Evolutionary conservation across 2,329 filamentous ascomycete species (phyloP), one percentile per base, ranked within the genome.

Genomic region (Penicillium fuscoglaucum): DNA sequence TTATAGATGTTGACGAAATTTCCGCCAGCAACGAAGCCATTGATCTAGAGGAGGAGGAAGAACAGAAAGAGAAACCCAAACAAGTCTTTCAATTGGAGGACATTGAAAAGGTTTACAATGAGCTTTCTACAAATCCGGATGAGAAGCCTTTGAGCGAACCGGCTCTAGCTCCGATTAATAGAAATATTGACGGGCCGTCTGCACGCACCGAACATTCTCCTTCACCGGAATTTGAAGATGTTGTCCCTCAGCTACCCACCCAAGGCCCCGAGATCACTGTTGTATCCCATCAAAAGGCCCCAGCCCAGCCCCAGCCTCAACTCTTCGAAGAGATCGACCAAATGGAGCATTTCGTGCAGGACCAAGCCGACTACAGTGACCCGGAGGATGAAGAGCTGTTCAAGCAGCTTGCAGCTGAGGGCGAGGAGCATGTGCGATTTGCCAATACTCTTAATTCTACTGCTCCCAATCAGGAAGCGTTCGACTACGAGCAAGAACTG

Each of bases 371-470:
- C 21, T 87, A 89, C 66, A 95, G 90, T 35, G 93, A 98, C 63
- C 90, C 91, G 0, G 95, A 96, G 74, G 93, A 98, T 62, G 93
- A 93, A 70, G 92, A 96, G 66, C 82, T 99, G 7, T 83, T 98
- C 56, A 86, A 85, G 7, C 91, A 93, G 65, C 86, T 99, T 67
- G 93, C 91, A 0, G 86, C 89, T 28, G 96, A 99, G 80, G 91
- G 90, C 1, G 91, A 96, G 76, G 95, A 97, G 68, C 93, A 99
- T 70, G 92, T 90, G 4, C 87, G 93, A 6, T 99, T 99, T 70
- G 91, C 93, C 1, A 93, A 90, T 63, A 87, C 90, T 47, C 82
- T 99, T 12, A 96, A 96, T 74, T 84, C 90, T 69, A 89, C 89
- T 63, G 83, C 88, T 0, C 82, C 86, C 19, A 78, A 80, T 4